Percentiles rank a stretch among this genome's conserved stretches.
phyloP scores from a whole-genome alignment of 768 basidiomycete genomes.

The Candolleomyces eurysporus region DNA sequence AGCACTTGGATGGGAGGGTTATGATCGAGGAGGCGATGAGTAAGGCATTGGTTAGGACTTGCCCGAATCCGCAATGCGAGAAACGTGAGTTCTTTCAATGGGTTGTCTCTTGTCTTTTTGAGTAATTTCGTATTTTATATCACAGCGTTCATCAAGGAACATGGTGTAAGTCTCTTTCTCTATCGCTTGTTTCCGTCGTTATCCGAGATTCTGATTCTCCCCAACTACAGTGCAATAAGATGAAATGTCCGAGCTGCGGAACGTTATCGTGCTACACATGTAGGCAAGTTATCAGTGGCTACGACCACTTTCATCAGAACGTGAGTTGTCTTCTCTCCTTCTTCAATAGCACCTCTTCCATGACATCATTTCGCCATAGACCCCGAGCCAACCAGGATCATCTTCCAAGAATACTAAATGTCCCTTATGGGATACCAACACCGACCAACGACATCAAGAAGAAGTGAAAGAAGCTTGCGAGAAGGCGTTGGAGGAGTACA shows the following conservation, averaged over 20 bases:
- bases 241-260: constrained; percentile 71
- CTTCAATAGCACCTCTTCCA: neutral
- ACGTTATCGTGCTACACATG: constrained; percentile 86
- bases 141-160: constrained; percentile 76
- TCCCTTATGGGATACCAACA: too few relatives aligned
- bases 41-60: constrained; percentile 80
- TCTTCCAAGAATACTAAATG: neutral
- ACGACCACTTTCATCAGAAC: constrained; percentile 66
- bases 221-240: constrained; percentile 79
- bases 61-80: constrained; percentile 66
- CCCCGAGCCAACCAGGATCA: constrained; percentile 10
- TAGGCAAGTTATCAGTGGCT: constrained; percentile 66
- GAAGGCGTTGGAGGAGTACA: too few relatives aligned
- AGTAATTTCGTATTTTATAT: neutral
- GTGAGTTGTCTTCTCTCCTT: constrained; percentile 26
- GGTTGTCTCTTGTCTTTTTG: neutral
- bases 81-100: constrained; percentile 48
- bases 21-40: constrained; percentile 93
- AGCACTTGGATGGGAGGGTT: constrained; percentile 72
- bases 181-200: neutral
- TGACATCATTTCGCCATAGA: neutral
- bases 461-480: too few relatives aligned
- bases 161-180: constrained; percentile 50
- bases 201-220: neutral
- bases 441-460: too few relatives aligned